Evolutionary conservation across 2,329 filamentous ascomycete genomes (phyloP).

Genomic region (Xylaria multiplex): DNA sequence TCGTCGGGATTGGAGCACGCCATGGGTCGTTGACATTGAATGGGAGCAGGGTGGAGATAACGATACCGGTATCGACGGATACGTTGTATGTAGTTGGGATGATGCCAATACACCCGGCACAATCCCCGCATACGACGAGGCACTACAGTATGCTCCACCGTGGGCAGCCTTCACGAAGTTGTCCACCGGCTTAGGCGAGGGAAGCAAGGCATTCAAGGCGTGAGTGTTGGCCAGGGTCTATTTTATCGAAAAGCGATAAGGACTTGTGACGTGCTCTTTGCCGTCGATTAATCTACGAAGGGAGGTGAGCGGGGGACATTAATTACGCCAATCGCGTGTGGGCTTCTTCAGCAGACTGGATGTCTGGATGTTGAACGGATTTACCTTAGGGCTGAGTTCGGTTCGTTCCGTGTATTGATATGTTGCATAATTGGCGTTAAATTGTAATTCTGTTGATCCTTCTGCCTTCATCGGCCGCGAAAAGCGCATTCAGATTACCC

Average conservation of each 20-base stretch:
- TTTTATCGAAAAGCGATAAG: background rate
- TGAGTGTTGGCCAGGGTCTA: slow-evolving; percentile 3
- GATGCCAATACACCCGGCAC: slow-evolving; percentile 77
- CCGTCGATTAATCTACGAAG: background rate
- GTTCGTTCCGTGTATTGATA: slow-evolving; percentile 22
- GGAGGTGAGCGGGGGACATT: background rate
- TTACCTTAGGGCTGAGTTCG: slow-evolving; percentile 8
- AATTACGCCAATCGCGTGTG: slow-evolving; percentile 5
- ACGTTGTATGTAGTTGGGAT: slow-evolving; percentile 84
- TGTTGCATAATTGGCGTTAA: slow-evolving; percentile 34
- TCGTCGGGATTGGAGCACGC: slow-evolving; percentile 80
- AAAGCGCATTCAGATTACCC: background rate
- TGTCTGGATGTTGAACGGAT: slow-evolving; percentile 4
- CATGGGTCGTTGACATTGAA: slow-evolving; percentile 79
- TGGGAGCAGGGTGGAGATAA: slow-evolving; percentile 61
- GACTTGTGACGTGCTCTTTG: background rate
- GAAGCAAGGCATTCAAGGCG: slow-evolving; percentile 71
- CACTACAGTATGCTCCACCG: slow-evolving; percentile 76
- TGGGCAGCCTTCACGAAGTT: slow-evolving; percentile 85
- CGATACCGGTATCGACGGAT: slow-evolving; percentile 64
- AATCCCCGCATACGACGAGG: slow-evolving; percentile 87
- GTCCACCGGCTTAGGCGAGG: slow-evolving; percentile 82
- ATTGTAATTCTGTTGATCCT: slow-evolving; percentile 14
- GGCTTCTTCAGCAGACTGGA: background rate
- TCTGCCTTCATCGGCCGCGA: background rate